A percentile compares a stretch with the other conserved stretches of the same genome.
Conservation (phyloP, 192 early-diverging fungal genomes). For the Thoreauomyces humboldtii region DNA sequence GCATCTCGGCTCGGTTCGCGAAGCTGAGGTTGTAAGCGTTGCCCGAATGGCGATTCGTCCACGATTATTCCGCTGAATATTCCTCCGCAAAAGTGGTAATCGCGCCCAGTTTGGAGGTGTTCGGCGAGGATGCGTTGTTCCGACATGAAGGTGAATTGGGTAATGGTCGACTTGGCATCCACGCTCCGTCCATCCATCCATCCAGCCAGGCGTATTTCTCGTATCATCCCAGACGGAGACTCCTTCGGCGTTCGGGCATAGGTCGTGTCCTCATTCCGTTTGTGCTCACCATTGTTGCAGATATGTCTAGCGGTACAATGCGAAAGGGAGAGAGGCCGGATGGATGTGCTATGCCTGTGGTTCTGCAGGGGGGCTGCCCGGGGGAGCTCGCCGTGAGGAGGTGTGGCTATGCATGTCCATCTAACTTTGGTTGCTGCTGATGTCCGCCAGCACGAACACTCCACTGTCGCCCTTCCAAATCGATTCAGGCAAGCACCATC, state of each 20-base stretch:
- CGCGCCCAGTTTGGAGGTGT: neutral
- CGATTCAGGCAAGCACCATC: too few relatives aligned
- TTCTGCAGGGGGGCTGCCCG: too few relatives aligned
- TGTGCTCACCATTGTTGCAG: conserved; percentile 3
- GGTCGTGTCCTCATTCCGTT: neutral
- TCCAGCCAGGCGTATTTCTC: conserved; percentile 7
- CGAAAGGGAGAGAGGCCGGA: too few relatives aligned
- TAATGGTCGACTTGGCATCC: neutral
- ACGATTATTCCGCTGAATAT: neutral
- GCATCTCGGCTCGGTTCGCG: too few relatives aligned
- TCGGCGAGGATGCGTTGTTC: neutral
- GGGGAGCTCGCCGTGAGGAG: too few relatives aligned
- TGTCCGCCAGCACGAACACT: too few relatives aligned
- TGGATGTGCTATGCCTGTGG: too few relatives aligned
- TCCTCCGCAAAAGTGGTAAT: neutral
- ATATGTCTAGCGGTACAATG: neutral
- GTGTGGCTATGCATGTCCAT: too few relatives aligned
- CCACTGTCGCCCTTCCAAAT: too few relatives aligned
- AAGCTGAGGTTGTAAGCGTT: neutral
- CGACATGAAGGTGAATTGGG: neutral
- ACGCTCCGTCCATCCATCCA: neutral
- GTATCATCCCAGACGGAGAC: neutral
- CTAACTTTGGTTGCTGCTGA: too few relatives aligned
- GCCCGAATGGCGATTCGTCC: conserved; percentile 1
- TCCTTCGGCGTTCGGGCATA: neutral